Evolutionary conservation across 148 eudicot genomes (phyloP).

Genomic region (Diospyros lotus): DNA sequence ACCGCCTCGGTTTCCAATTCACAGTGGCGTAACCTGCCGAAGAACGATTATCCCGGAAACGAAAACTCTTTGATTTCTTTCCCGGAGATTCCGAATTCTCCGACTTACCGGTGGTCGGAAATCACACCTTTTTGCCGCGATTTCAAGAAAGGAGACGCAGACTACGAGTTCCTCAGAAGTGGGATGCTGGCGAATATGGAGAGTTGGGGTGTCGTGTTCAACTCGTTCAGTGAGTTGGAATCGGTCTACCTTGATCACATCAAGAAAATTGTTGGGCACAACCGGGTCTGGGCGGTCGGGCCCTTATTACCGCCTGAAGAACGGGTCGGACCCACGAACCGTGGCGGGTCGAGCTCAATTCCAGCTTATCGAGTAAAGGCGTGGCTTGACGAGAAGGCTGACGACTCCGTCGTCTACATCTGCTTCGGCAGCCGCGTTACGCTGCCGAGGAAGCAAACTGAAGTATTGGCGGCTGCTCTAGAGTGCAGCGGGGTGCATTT

Average conservation of each 20-base stretch:
- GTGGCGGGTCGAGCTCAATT: conserved; percentile 2
- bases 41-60: conserved; percentile 1
- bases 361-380: conserved; percentile 20
- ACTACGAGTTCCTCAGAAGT: conserved; percentile 28
- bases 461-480: conserved; percentile 43
- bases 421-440: conserved; percentile 63
- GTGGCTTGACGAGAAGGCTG: conserved; percentile 57
- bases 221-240: conserved; percentile 50
- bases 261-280: conserved; percentile 24
- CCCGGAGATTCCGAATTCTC: conserved; percentile 18
- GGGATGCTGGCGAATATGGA: conserved; percentile 31
- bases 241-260: conserved; percentile 27
- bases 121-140: conserved; percentile 24
- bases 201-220: conserved; percentile 51
- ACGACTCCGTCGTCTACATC: conserved; percentile 51
- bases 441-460: conserved; percentile 37
- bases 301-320: conserved; percentile 25
- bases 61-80: background rate
- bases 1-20: conserved; percentile 8
- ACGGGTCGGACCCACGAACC: background rate
- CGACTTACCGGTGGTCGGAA: conserved; percentile 18
- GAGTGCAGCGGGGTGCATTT: conserved; percentile 44
- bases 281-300: conserved; percentile 40
- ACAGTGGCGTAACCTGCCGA: conserved; percentile 18
- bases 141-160: conserved; percentile 30